These are phyloP conservation scores for Cyberlindnera mississippiensis DNA, from an alignment of 805 yeast genomes.

Conservation along the genomic window DNA sequence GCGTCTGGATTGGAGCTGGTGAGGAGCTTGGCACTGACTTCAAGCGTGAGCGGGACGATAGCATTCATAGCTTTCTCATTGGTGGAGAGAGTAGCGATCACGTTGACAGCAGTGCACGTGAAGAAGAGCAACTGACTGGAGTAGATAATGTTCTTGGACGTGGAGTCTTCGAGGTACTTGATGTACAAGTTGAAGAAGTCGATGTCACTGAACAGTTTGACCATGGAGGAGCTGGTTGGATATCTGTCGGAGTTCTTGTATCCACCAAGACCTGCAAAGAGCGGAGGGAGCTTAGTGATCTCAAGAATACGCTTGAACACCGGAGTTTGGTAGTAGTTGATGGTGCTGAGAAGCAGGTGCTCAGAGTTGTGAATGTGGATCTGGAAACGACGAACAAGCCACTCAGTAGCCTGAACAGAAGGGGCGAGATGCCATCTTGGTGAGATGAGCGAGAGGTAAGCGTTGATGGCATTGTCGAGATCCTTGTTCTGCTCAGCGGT, in stretches of 20 bases:
- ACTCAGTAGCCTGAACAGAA: constrained; percentile 80
- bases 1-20: constrained; percentile 49
- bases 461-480: constrained; percentile 69
- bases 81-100: constrained; percentile 53
- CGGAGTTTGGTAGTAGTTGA: constrained; percentile 77
- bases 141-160: constrained; percentile 54
- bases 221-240: constrained; percentile 65
- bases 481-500: constrained; percentile 71
- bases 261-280: constrained; percentile 67
- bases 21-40: constrained; percentile 53
- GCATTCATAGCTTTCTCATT: constrained; percentile 42
- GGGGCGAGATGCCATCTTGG: constrained; percentile 75
- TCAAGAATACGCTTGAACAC: constrained; percentile 73
- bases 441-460: constrained; percentile 68
- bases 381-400: constrained; percentile 91
- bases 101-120: constrained; percentile 63
- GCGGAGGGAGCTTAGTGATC: constrained; percentile 71
- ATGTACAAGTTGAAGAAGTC: constrained; percentile 67
- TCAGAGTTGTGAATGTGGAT: constrained; percentile 81
- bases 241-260: constrained; percentile 59
- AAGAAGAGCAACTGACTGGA: constrained; percentile 75
- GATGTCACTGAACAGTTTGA: constrained; percentile 69
- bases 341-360: constrained; percentile 58
- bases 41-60: constrained; percentile 54
- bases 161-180: constrained; percentile 40